Percentiles rank a stretch among this genome's conserved stretches.
phyloP scores from a whole-genome alignment of 1,139 yeast genomes.

The Saccharomyces hybrid region DNA sequence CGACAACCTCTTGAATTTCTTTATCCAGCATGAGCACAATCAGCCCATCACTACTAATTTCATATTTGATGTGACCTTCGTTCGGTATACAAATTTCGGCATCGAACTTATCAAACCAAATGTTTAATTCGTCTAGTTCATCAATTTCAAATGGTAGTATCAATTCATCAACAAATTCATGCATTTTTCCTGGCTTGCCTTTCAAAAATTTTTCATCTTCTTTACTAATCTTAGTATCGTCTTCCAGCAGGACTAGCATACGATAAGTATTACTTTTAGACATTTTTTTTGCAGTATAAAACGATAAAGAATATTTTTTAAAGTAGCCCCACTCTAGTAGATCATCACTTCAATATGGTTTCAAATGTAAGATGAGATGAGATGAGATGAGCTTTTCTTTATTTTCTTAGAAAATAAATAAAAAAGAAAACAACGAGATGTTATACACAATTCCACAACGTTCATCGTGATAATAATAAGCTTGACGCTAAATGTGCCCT shows the following conservation, averaged over 20 bases:
- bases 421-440: neutral
- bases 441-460: neutral
- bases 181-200: conserved; percentile 19
- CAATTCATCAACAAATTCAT: conserved; percentile 30
- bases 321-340: neutral
- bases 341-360: neutral
- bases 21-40: conserved; percentile 50
- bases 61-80: conserved; percentile 60
- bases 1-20: conserved; percentile 24
- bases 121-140: conserved; percentile 51
- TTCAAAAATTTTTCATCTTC: conserved; percentile 3
- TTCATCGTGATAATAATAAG: neutral
- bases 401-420: neutral
- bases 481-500: neutral
- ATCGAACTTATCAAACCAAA: conserved; percentile 57
- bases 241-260: conserved; percentile 23
- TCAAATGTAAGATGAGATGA: neutral
- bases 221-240: conserved; percentile 5
- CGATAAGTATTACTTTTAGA: conserved; percentile 15
- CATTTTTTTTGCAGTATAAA: neutral
- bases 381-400: conserved; percentile 1
- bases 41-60: conserved; percentile 65
- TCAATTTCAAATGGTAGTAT: conserved; percentile 37
- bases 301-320: neutral
- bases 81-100: conserved; percentile 55